Percentiles rank a stretch among this genome's conserved stretches.
phyloP scores from a whole-genome alignment of 169 alveolate genomes.

The Plasmodium malariae region DNA sequence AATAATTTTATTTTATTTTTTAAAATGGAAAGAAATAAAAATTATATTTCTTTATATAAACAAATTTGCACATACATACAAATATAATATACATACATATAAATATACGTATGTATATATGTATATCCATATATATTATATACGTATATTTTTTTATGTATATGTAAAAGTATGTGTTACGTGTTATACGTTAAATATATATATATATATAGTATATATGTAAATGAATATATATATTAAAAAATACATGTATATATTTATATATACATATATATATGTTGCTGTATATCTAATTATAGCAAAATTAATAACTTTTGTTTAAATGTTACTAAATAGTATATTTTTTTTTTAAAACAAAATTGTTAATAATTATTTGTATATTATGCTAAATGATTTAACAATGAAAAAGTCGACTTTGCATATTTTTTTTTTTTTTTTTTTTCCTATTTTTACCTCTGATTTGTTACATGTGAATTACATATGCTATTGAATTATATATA shows the following conservation, averaged over 20 bases:
- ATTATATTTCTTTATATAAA: too few species aligned
- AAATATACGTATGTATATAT: not conserved
- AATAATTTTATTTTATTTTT: too few species aligned
- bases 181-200: too few species aligned
- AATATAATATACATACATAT: too few species aligned
- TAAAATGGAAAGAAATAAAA: not conserved
- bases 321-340: not conserved
- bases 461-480: slow-evolving; percentile 1
- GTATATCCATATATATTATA: not conserved
- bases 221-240: not conserved
- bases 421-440: not conserved
- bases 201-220: too few species aligned
- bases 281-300: too few species aligned
- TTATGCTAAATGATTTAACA: not conserved
- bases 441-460: not conserved
- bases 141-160: not conserved
- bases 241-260: not conserved
- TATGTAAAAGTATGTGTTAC: too few species aligned
- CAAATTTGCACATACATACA: not conserved
- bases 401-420: slow-evolving; percentile 5
- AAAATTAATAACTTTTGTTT: not conserved
- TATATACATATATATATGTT: too few species aligned
- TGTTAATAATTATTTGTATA: slow-evolving; percentile 10
- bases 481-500: not conserved
- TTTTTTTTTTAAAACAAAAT: slow-evolving; percentile 12